These are phyloP conservation scores for Mycosphaerella sp. DNA, from an alignment of 2,329 filamentous ascomycete genomes.

Conservation along the genomic window DNA sequence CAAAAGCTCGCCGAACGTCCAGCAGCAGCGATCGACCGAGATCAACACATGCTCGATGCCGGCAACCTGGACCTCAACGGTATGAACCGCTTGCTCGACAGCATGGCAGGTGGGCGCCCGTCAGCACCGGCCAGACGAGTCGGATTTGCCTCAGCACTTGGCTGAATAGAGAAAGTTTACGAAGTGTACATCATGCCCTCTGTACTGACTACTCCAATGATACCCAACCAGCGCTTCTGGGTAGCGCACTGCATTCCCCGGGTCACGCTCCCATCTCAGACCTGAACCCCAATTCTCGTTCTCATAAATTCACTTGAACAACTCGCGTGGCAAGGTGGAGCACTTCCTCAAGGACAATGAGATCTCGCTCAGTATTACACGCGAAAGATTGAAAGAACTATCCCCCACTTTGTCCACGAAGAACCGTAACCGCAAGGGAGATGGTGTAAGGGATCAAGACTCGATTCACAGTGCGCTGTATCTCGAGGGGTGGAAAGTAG, in stretches of 20 bases:
- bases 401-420: conserved; percentile 1
- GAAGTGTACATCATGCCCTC: conserved; percentile 4
- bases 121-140: conserved; percentile 32
- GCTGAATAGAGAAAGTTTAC: not conserved
- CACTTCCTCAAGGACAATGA: conserved; percentile 47
- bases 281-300: not conserved
- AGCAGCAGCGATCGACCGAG: conserved; percentile 22
- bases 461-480: not conserved
- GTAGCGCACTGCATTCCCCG: too few species aligned
- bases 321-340: conserved; percentile 49
- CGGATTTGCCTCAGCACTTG: conserved; percentile 29
- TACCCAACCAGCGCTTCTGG: conserved; percentile 6
- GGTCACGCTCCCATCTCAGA: not conserved
- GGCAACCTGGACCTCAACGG: conserved; percentile 45
- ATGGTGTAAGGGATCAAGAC: conserved; percentile 5
- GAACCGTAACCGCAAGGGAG: conserved; percentile 8
- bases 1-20: conserved; percentile 26
- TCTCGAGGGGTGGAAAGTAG: not conserved
- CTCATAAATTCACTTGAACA: not conserved
- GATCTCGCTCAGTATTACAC: conserved; percentile 50
- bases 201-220: conserved; percentile 1
- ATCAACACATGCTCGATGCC: conserved; percentile 40
- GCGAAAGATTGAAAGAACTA: conserved; percentile 40
- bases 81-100: conserved; percentile 43
- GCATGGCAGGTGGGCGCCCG: conserved; percentile 24